Base-by-base conservation (phyloP, 306 rosid genomes). In the Luffa acutangula region DNA sequence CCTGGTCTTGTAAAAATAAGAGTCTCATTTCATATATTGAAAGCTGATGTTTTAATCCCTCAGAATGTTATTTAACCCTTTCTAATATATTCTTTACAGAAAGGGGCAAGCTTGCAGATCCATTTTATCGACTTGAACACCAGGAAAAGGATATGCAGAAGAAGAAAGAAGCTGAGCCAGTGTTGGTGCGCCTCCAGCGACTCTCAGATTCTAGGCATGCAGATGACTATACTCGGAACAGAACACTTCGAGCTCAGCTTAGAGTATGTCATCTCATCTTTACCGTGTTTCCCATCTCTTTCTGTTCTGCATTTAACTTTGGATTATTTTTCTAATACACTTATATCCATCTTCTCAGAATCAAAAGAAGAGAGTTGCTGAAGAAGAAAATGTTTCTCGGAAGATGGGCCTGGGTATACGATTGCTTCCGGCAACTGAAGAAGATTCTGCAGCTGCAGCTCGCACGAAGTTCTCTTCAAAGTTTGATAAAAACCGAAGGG, bases 41-140 rank as follows among this genome's bases (percentile, higher is more conserved):
- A 7, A 41, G 74, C 51, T 66, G 59, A 31, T 49, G 53, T 42
- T 18, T 41, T 77, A 54, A n/a, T 59, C 34, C 39, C 20, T 56
- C 37, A 41, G 13, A 36, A 7, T 52, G 73, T 62, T 72, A 2
- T 15, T 31, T 10, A 49, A 71, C n/a, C 60, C 21, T 6, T 49
- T 31, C 49, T 7, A 31, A 73, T 48, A 15, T 70, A 7, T 42
- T 45, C 46, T 18, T 77, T 82, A 5, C 85, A 93, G 98, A 91
- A 84, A 89, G 82, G 66, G 97, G 96, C 39, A 90, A 88, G 86
- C 94, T 93, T n/a, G 89, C 91, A 2, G 98, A 93, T 90, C 98
- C 98, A 79, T 93, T 93, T 90, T 93, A 90, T 78, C 93, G 92
- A 65, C 98, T 93, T 78, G 97, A 93, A 85, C 98, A 93, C 84